These are phyloP conservation scores for Didymellaceae sp. DNA, from an alignment of 2,329 filamentous ascomycete species.

Conservation along the genomic window DNA sequence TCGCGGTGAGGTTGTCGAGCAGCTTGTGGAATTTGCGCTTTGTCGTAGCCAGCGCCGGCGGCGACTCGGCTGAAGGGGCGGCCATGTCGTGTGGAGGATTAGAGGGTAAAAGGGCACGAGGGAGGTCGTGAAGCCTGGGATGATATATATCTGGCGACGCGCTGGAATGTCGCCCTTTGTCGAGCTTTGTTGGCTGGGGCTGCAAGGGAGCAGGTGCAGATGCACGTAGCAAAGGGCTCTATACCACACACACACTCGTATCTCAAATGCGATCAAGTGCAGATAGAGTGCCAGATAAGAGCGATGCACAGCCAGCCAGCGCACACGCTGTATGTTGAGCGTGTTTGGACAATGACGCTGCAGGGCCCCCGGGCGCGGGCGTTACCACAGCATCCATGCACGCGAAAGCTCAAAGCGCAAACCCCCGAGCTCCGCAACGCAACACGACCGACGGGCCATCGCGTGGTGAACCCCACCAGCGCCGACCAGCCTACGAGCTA, in stretches of 20 bases:
- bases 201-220: neutral
- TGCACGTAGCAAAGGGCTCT: no score
- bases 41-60: slow-evolving; percentile 71
- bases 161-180: neutral
- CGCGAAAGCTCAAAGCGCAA: slow-evolving; percentile 18
- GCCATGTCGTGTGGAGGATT: slow-evolving; percentile 17
- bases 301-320: no score
- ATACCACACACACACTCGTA: no score
- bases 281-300: no score
- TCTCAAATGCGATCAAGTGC: no score
- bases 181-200: slow-evolving; percentile 1
- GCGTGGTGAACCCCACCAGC: slow-evolving; percentile 21
- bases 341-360: slow-evolving; percentile 3
- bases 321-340: neutral
- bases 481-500: slow-evolving; percentile 18
- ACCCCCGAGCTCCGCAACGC: slow-evolving; percentile 22
- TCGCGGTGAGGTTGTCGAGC: slow-evolving; percentile 65
- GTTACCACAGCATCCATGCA: slow-evolving; percentile 25
- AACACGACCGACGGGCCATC: neutral
- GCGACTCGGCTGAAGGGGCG: slow-evolving; percentile 22
- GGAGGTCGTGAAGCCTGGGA: neutral
- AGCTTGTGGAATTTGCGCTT: slow-evolving; percentile 81
- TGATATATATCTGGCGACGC: no score
- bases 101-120: neutral
- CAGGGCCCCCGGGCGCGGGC: no score